phyloP scores from a whole-genome alignment of 768 basidiomycete genomes.

The Lentinus tigrinus region DNA sequence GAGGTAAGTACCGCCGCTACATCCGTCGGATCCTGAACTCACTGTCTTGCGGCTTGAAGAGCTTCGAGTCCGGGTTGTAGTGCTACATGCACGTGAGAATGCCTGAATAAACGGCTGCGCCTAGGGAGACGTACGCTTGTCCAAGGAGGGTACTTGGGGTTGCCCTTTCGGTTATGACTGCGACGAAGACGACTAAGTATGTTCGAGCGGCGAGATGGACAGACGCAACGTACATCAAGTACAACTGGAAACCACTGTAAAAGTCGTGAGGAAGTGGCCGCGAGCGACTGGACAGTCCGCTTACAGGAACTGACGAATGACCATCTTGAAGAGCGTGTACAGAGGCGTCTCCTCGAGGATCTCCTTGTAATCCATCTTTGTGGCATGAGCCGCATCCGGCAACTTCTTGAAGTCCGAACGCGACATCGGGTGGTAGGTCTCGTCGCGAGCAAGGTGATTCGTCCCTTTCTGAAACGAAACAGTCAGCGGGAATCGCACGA shows the following conservation, averaged over 20 bases:
- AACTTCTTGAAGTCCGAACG: conserved; percentile 21
- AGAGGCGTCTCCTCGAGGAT: conserved; percentile 26
- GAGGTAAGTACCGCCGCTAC: too few species aligned
- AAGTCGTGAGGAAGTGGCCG: neutral
- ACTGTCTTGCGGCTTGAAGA: conserved; percentile 50
- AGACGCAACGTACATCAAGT: conserved; percentile 22
- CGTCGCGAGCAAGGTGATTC: conserved; percentile 23
- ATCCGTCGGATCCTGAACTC: conserved; percentile 5
- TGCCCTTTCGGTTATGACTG: conserved; percentile 25
- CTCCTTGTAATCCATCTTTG: conserved; percentile 25
- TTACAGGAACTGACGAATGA: conserved; percentile 47
- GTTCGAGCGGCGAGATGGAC: too few species aligned
- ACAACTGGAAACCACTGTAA: conserved; percentile 24
- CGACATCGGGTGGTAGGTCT: conserved; percentile 23
- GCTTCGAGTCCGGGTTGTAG: conserved; percentile 34
- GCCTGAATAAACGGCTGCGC: neutral
- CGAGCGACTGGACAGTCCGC: neutral
- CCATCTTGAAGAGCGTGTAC: conserved; percentile 45
- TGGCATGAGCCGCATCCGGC: conserved; percentile 16
- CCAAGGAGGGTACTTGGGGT: conserved; percentile 26
- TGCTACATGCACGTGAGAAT: conserved; percentile 7
- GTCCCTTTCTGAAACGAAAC: conserved; percentile 20
- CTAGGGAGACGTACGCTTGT: conserved; percentile 19
- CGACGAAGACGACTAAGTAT: neutral
- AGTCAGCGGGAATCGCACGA: too few species aligned